A percentile compares a stretch with the other conserved stretches of the same genome.
Conservation (phyloP, 2,329 filamentous ascomycete genomes). For the Cytospora piceicola region DNA sequence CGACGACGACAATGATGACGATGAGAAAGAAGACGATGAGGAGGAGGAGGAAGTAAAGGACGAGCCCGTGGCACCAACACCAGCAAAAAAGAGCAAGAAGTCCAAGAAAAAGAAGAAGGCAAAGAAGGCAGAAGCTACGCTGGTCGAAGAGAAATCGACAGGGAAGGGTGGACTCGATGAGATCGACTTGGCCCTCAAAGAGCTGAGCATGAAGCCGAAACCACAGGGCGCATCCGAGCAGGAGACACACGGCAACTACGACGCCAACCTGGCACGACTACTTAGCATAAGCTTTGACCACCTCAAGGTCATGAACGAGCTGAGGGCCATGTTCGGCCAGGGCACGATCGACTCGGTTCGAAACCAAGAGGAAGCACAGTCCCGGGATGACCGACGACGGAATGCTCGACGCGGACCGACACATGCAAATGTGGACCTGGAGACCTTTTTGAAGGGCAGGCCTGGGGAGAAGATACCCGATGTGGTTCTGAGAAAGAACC, state of each 20-base stretch:
- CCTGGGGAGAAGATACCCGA: constrained; percentile 69
- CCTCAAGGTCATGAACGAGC: constrained; percentile 87
- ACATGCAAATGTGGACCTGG: constrained; percentile 52
- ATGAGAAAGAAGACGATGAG: constrained; percentile 27
- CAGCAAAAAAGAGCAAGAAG: constrained; percentile 44
- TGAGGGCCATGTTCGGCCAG: constrained; percentile 67
- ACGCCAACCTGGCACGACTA: constrained; percentile 38
- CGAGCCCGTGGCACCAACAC: constrained; percentile 31
- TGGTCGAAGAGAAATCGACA: constrained; percentile 24
- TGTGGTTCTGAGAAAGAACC: constrained; percentile 74
- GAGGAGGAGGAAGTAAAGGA: constrained; percentile 29
- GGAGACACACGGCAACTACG: constrained; percentile 32
- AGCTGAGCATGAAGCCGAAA: constrained; percentile 47
- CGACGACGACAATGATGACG: constrained; percentile 43
- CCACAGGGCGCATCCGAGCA: constrained; percentile 28
- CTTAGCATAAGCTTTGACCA: constrained; percentile 65
- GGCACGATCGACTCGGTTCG: constrained; percentile 60
- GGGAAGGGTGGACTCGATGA: constrained; percentile 49
- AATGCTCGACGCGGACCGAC: constrained; percentile 42
- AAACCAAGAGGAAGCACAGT: constrained; percentile 53
- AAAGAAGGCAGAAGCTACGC: constrained; percentile 44
- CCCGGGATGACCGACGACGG: constrained; percentile 41
- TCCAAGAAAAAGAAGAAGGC: constrained; percentile 44
- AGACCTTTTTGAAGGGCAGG: constrained; percentile 58
- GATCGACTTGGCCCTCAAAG: constrained; percentile 58